Evolutionary conservation across 2,329 filamentous ascomycete genomes (phyloP), one percentile per base, ranked within the genome.

Genomic region (Aureobasidium leucospermi): DNA sequence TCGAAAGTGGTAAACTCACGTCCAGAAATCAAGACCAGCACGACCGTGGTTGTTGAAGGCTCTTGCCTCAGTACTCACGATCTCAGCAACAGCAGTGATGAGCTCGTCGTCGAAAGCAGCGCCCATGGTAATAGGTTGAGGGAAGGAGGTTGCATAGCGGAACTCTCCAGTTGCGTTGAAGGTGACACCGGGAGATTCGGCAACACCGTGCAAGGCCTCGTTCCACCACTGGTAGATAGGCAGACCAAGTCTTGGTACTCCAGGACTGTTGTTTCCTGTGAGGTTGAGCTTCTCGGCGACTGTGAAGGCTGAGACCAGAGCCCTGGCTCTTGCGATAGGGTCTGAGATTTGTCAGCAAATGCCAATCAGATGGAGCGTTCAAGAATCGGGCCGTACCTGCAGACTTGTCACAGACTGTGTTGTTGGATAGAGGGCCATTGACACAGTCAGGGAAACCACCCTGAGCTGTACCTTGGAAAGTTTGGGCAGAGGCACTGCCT

Each of bases 61-160:
- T 41, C 86, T 76, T 0, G 82, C 83, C 67, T 89, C 85, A 0
- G 80, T 86, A 5, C 74, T 75, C 34, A 85, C 77, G 6, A 83
- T 77, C 1, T 69, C 75, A 2, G 79, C 85, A 3, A 88, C 79
- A 6, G 78, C 72, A 19, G 77, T 68, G 63, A 88, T 81, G 34
- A 88, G 70, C 0, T 78, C 78, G 63, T 86, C 83, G 63, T 88
- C 84, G 63, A 88, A 85, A 0, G 85, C 79, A 0, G 85, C 83
- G 23, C 80, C 80, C 65, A 85, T 79, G 1, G 81, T 70, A 55
- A 89, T 85, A 0, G 85, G 85, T 67, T 82, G 79, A 0, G 85
- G 84, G 66, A 88, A 88, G 0, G 81, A 84, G 0, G 85, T 88
- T 0, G 85, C 82, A 66, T 80, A 81, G 62, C 76, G 80, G 67